Evolutionary conservation across 306 rosid species (phyloP), one percentile per base, ranked within the genome.

Genomic region (Trifolium subterraneum): DNA sequence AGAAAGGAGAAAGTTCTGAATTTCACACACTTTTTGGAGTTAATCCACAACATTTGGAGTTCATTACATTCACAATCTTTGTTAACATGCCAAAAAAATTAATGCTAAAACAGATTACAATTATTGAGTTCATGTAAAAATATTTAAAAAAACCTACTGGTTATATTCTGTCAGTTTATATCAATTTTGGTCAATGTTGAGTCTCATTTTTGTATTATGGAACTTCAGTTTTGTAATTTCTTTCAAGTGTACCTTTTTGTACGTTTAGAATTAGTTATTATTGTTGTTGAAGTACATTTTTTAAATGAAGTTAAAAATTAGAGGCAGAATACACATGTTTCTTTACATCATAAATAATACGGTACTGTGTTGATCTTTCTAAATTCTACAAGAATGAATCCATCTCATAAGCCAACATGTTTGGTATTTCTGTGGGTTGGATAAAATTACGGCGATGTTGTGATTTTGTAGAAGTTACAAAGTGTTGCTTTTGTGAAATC

Each of bases 1-100:
- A 78, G 87, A 88, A 77, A 88, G 91, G 80, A 79, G 97, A 58
- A 69, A 52, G 42, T 80, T 54, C 81, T 64, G 63, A 52, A 47
- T 66, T 61, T 58, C 23, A 60, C 59, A 6, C 9, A 70, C 60
- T 27, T 41, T 16, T 29, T 47, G 36, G 48, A 72, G 59, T 13
- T 16, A 7, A 51, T 31, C 62, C 19, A 16, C 3, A 12, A 6
- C 29, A 29, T 12, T 71, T 14, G 20, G 15, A 27, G 42, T 41
- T 71, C 19, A 23, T 54, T 25, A 45, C 71, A 69, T 38, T 70
- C 36, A 31, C 36, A 31, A 11, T 48, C n/a, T 33, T 33, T 77
- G 54, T 61, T 31, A 25, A 44, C 60, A 48, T 23, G 65, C 48
- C 55, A 31, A 22, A 6, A 3, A 23, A 23, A 60, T 62, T 61